Conservation (phyloP, 345 rosid genomes). For the Aquilaria sinensis region DNA sequence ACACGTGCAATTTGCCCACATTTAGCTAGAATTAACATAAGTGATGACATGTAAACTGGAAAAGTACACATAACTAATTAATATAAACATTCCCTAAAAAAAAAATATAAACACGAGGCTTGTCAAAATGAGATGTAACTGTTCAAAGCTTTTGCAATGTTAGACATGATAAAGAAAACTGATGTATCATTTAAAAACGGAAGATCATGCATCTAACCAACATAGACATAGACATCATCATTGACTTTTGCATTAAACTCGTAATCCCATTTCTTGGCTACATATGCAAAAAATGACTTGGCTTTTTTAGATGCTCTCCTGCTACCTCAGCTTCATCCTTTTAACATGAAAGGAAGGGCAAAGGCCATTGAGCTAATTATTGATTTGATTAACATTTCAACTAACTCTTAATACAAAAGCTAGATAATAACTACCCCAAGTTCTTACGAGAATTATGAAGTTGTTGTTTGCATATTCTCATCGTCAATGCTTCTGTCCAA, state of each 20-base stretch:
- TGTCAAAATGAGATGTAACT: constrained; percentile 54
- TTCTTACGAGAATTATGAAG: constrained; percentile 65
- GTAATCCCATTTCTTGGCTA: constrained; percentile 74
- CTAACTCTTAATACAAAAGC: constrained; percentile 3
- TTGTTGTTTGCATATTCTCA: constrained; percentile 64
- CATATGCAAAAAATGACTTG: constrained; percentile 50
- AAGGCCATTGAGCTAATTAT: neutral
- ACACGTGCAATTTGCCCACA: no score
- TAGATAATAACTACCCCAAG: constrained; percentile 3
- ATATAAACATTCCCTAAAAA: no score
- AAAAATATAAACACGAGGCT: constrained; percentile 60
- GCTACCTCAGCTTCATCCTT: constrained; percentile 74
- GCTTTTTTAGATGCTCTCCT: constrained; percentile 50
- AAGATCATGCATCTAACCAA: constrained; percentile 39
- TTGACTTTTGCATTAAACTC: constrained; percentile 79
- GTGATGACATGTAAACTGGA: no score
- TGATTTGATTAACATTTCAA: constrained; percentile 5
- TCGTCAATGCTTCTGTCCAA: constrained; percentile 51
- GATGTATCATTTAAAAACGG: constrained; percentile 1
- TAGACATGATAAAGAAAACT: neutral
- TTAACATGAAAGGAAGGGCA: neutral
- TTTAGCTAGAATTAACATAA: no score
- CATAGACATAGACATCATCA: constrained; percentile 64
- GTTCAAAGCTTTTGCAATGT: neutral
- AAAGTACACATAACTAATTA: no score